Conservation (phyloP, 2,329 filamentous ascomycete genomes). For the Gaeumannomyces sp. region DNA sequence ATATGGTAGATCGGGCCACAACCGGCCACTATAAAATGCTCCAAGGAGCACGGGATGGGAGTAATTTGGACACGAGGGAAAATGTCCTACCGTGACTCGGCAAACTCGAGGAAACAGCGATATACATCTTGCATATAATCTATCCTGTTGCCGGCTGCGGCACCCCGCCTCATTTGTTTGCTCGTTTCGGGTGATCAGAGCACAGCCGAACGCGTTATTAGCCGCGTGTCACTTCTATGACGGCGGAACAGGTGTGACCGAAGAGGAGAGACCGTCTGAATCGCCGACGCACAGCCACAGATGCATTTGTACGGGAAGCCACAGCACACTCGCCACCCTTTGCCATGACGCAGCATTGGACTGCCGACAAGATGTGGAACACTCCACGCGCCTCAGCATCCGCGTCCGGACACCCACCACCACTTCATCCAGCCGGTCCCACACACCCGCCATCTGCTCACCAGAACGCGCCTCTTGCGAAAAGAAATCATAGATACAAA, state of each 20-base stretch:
- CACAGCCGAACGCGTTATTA: neutral
- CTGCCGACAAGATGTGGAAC: too few relatives aligned
- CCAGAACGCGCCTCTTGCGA: too few relatives aligned
- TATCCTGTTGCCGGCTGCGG: neutral
- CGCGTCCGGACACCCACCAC: too few relatives aligned
- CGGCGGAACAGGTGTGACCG: neutral
- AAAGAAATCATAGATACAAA: too few relatives aligned
- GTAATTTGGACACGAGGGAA: neutral
- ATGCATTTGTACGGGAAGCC: neutral
- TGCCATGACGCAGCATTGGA: neutral
- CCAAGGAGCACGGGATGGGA: neutral
- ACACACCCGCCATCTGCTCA: too few relatives aligned
- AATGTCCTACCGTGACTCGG: neutral
- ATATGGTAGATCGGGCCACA: neutral
- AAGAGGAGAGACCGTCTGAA: too few relatives aligned
- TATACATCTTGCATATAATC: neutral
- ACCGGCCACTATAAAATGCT: neutral
- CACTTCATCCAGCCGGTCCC: too few relatives aligned
- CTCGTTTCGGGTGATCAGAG: neutral
- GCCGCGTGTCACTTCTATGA: neutral
- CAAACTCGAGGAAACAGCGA: neutral
- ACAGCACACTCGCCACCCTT: neutral
- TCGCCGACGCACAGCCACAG: neutral
- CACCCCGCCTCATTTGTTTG: neutral
- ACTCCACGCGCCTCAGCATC: neutral